Base-by-base conservation (phyloP, 306 rosid species). In the Lathyrus sativus region DNA sequence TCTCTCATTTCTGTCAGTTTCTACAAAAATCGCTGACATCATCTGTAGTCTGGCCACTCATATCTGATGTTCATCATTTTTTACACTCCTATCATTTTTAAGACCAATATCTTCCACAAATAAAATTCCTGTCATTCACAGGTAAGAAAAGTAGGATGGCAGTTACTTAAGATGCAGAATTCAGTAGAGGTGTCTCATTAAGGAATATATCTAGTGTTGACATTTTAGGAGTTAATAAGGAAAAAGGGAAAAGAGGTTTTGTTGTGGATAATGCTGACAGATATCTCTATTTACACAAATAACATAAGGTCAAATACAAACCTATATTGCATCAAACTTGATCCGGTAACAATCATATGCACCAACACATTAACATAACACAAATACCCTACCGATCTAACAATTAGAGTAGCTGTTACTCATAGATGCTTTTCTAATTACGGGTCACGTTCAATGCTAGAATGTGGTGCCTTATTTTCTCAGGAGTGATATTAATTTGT, bases 381-480 rank as follows among this genome's bases (percentile, higher is more conserved):
- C 64, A 3, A 6, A 6, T 48, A 24, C 46, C 72, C 18, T 35
- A 4, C 29, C 38, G 11, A 2, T 64, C 63, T 45, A 39, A 46
- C 39, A 71, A 11, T 68, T 55, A 55, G 7, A 50, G 46, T 8
- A 49, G 14, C 39, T 66, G 43, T 43, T 39, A 44, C 45, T 62
- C 50, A n/a, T 45, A 28, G 65, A 19, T n/a, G 35, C 62, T 31
- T 67, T 54, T 29, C 29, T 42, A 41, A 12, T 42, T 29, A 37
- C 4, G 3, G 26, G 71, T 53, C 22, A 44, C 24, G 48, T 8
- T 62, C 66, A 24, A 22, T 58, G 44, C 33, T 56, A 26, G 38
- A 33, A 11, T 68, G 51, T 68, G 78, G 13, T 75, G 67, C 71
- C 38, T 43, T 31, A 66, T 68, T 19, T 58, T 26, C 55, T 17